phyloP scores from a whole-genome alignment of 2,329 filamentous ascomycete species.

The Dactylellina drechsleri region DNA sequence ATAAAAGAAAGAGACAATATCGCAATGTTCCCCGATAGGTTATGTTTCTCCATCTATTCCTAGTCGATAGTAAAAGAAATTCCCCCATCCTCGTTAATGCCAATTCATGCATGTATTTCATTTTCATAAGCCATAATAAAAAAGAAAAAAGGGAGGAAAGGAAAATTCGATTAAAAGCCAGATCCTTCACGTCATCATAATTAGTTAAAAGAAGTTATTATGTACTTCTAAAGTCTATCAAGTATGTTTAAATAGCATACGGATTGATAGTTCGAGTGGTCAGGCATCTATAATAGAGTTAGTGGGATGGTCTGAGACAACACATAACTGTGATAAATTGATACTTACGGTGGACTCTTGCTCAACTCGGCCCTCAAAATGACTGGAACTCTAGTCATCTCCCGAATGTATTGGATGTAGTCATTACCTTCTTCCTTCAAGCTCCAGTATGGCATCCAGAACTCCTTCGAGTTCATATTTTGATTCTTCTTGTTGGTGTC shows the following conservation, averaged over 20 bases:
- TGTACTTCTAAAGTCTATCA: slow-evolving; percentile 39
- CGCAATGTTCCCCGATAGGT: slow-evolving; percentile 21
- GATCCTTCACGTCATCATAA: slow-evolving; percentile 28
- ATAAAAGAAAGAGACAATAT: slow-evolving; percentile 15
- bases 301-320: slow-evolving; percentile 59
- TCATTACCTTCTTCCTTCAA: slow-evolving; percentile 91
- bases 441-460: slow-evolving; percentile 89
- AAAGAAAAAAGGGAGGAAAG: slow-evolving; percentile 57
- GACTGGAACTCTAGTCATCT: slow-evolving; percentile 97
- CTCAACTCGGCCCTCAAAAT: slow-evolving; percentile 97
- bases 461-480: slow-evolving; percentile 77
- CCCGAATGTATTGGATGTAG: slow-evolving; percentile 96
- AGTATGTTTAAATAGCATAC: slow-evolving; percentile 70
- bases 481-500: slow-evolving; percentile 78
- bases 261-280: slow-evolving; percentile 86
- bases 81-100: slow-evolving; percentile 58
- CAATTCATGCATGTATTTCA: slow-evolving; percentile 57
- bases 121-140: slow-evolving; percentile 57
- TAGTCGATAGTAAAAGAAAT: slow-evolving; percentile 57
- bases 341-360: slow-evolving; percentile 98
- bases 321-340: background rate
- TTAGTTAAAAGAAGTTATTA: slow-evolving; percentile 56
- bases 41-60: slow-evolving; percentile 41
- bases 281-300: slow-evolving; percentile 71
- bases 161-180: slow-evolving; percentile 57